phyloP scores from a whole-genome alignment of 2,329 filamentous ascomycete species.

The Fusarium verrucosum region DNA sequence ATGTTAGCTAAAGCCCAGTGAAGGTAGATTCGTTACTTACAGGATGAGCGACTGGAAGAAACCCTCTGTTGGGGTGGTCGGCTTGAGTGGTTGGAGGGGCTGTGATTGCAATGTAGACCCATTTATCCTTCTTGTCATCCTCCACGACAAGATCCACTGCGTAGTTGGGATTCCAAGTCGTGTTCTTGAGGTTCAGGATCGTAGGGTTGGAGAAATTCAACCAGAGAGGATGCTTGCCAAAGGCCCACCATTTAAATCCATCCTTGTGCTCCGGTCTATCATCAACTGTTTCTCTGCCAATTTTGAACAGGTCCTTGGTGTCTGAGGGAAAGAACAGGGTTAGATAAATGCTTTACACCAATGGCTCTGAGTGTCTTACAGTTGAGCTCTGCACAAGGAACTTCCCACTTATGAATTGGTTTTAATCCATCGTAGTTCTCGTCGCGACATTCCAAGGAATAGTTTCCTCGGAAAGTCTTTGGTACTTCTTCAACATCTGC shows the following conservation, averaged over 20 bases:
- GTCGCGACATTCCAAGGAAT: background rate
- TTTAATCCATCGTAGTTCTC: background rate
- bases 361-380: background rate
- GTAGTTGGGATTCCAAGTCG: conserved; percentile 11
- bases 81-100: background rate
- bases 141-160: conserved; percentile 17
- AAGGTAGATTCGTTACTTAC: background rate
- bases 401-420: background rate
- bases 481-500: background rate
- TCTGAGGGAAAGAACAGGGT: background rate
- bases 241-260: background rate
- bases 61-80: background rate
- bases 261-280: background rate
- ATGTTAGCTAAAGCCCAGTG: accelerated
- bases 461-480: background rate
- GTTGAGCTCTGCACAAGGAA: background rate
- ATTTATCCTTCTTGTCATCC: background rate
- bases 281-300: background rate
- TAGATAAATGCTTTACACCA: background rate
- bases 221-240: conserved; percentile 22
- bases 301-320: background rate
- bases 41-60: conserved; percentile 14
- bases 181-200: conserved; percentile 11
- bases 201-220: conserved; percentile 26
- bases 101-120: conserved; percentile 26